Evolutionary conservation across 495 filamentous ascomycete genomes (phyloP), one percentile per base, ranked within the genome.

Genomic region (Tuber borchii): DNA sequence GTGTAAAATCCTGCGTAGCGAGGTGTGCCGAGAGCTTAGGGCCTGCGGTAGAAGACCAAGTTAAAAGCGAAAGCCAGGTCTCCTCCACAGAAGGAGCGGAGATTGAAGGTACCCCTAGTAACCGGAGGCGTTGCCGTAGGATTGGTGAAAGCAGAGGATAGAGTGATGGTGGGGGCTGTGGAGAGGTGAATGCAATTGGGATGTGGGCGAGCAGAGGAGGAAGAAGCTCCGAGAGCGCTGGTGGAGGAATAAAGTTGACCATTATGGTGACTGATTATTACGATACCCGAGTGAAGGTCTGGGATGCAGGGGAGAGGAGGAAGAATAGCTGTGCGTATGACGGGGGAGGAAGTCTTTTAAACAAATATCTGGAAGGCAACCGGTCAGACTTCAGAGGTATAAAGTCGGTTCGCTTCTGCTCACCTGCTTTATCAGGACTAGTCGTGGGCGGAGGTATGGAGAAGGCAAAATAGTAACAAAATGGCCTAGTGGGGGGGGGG

Each of bases 1-100:
- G 93, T 80, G 97, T 92, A 65, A 97, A 89, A 40, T 85, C 86
- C 45, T 93, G 88, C 43, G 87, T 87, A 78, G 89, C 87, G 37
- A 95, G 88, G 45, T 92, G 85, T 22, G 86, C 85, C 17, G 88
- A 88, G 22, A 99, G 87, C 74, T 86, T 88, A 43, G 92, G 85
- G 3, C 91, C 93, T 73, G 90, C 90, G 19, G 86, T 83, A 0
- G 86, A 74, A 74, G 94, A 90, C 89, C 96, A 99, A 80, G 90
- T 93, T n/a, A 99, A 88, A n/a, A 97, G 85, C 2, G 89, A 87
- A 14, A 97, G 90, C 95, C 95, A 99, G 76, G 93, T 91, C 31
- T 95, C 92, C 71, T 79, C 78, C 10, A 61, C 45, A 1, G 87
- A 85, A 71, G 88, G 86, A 39, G 90, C 88, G 1, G 87, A 84